Percentiles rank a stretch among this genome's conserved stretches.
Evolutionary conservation across 179 eudicot species (phyloP).

Genomic region (Patellifolia procumbens): DNA sequence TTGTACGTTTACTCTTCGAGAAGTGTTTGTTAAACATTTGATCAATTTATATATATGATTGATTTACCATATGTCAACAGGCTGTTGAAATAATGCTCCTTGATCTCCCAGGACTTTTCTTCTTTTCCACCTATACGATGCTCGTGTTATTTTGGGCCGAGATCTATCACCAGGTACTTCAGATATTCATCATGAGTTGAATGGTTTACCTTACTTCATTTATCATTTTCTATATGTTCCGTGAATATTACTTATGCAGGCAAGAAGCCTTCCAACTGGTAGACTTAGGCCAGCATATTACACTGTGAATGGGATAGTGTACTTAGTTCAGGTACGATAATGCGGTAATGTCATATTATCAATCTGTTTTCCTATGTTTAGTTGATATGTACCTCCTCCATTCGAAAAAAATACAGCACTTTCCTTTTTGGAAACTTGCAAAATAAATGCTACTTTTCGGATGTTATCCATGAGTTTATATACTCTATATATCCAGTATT

Average conservation of each 20-base stretch:
- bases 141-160: conserved; percentile 94
- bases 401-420: too few species aligned
- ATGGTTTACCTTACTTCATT: not conserved
- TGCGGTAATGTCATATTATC: conserved; percentile 10
- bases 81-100: conserved; percentile 56
- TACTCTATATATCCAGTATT: too few species aligned
- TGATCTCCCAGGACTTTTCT: conserved; percentile 84
- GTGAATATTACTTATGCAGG: conserved; percentile 38
- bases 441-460: too few species aligned
- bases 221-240: not conserved
- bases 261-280: conserved; percentile 68
- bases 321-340: conserved; percentile 73
- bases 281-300: conserved; percentile 63
- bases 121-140: conserved; percentile 82
- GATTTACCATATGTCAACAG: conserved; percentile 32
- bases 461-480: too few species aligned
- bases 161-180: conserved; percentile 79
- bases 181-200: not conserved
- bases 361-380: not conserved
- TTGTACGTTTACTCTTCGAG: conserved; percentile 34
- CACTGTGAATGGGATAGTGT: conserved; percentile 51
- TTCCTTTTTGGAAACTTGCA: too few species aligned
- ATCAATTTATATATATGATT: not conserved
- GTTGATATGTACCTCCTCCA: not conserved
- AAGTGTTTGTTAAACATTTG: not conserved